Conservation (phyloP, 306 rosid genomes). For the Dalbergia cochinchinensis region DNA sequence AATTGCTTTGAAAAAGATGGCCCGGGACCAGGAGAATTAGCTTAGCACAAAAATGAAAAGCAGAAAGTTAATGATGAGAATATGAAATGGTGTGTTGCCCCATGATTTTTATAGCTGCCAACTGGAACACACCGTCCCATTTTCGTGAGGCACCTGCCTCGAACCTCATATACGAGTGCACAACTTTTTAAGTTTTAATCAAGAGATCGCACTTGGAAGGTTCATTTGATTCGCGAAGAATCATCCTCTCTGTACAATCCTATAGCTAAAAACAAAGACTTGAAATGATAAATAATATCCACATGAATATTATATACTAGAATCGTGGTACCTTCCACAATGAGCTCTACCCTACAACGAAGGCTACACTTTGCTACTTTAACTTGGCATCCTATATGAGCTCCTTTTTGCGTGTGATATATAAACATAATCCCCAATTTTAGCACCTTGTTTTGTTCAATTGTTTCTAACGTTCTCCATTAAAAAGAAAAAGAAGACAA, state of each 20-base stretch:
- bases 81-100: neutral
- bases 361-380: neutral
- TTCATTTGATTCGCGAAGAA: conserved; percentile 29
- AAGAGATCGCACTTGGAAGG: conserved; percentile 9
- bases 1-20: neutral
- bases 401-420: no score
- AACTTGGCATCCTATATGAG: neutral
- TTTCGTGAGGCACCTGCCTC: conserved; percentile 29
- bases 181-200: neutral
- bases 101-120: neutral
- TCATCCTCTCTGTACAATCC: neutral
- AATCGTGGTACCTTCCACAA: neutral
- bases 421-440: no score
- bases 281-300: neutral
- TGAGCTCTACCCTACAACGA: neutral
- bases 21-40: neutral
- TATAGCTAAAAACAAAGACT: neutral
- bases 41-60: neutral
- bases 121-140: conserved; percentile 31
- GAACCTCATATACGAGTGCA: neutral
- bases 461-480: no score
- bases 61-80: neutral
- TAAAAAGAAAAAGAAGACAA: no score
- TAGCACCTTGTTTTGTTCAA: no score
- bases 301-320: neutral